These are phyloP conservation scores for Penicillium flavigenum DNA, from an alignment of 495 filamentous ascomycete species.

Conservation along the genomic window DNA sequence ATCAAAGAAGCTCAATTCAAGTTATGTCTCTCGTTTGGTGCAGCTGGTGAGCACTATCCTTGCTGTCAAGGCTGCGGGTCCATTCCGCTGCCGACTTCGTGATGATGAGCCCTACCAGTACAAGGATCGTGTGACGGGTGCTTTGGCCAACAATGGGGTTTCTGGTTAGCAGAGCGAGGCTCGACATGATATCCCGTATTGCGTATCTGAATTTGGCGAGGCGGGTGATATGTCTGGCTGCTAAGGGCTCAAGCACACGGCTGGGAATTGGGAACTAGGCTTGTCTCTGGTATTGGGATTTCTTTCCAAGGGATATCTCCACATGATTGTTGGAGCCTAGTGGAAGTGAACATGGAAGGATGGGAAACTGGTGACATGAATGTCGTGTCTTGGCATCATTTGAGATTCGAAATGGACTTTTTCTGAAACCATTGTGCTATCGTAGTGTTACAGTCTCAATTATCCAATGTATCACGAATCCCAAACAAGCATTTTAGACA, in stretches of 20 bases:
- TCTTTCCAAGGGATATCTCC: too few relatives aligned
- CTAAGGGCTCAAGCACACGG: background rate
- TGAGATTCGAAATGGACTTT: too few relatives aligned
- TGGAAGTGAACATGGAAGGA: too few relatives aligned
- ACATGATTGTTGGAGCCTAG: too few relatives aligned
- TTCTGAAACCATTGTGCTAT: background rate
- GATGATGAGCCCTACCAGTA: background rate
- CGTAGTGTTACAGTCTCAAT: background rate
- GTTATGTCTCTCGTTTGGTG: background rate
- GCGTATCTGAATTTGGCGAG: background rate
- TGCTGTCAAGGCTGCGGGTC: background rate
- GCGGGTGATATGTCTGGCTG: background rate
- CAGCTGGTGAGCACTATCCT: background rate
- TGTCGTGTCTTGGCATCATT: too few relatives aligned
- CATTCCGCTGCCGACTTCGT: background rate
- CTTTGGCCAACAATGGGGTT: background rate
- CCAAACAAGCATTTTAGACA: constrained; percentile 4
- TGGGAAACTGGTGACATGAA: too few relatives aligned
- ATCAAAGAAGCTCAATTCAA: background rate
- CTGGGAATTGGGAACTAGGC: background rate
- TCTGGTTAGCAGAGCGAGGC: background rate
- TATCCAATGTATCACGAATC: background rate
- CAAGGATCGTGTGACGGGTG: background rate
- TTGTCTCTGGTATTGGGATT: background rate
- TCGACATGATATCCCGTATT: background rate